Base-by-base conservation (phyloP, 148 eudicot species). In the Fallopia convolvulus region DNA sequence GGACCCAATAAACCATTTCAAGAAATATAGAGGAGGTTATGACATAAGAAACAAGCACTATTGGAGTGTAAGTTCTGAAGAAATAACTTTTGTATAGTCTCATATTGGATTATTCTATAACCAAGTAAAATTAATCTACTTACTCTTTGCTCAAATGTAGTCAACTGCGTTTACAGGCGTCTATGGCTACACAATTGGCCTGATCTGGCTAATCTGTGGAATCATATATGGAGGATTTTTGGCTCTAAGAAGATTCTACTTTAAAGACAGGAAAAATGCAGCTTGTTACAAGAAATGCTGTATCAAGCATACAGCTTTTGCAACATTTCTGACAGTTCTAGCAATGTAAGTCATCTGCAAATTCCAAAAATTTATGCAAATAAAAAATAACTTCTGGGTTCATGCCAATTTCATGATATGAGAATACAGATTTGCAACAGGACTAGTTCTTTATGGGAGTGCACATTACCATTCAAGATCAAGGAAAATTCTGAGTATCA, bases 1-100 rank as follows among this genome's bases (percentile, higher is more conserved):
- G 8, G 93, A 92, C 83, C 97, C 97, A 20, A 75, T 92, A 70
- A 79, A 90, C 32, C 47, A 75, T 77, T 83, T 92, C 74, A 81
- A 79, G 79, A 88, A 87, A 81, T 92, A 92, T 83, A 87, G 85
- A 83, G 97, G 92, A 40, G 89, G 88, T 44, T 92, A 78, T 79
- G 84, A 90, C 78, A 85, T 92, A 70, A 88, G 85, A 80, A 83
- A 87, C 83, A 79, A 80, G 61, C 90, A 92, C 71, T 92, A 92
- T 36, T 92, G 97, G 97, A 92, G 93, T 84, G 97, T 92, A 86
- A 90, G 93, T 80, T 36, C 18, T 17, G 6, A 53, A 5, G 7
- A 53, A 21, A 3, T 4, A 36, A 36, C 33, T 79, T 10, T 48
- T 39, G 26, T 20, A 40, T 3, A 13, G 61, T 21, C 21, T 39